Conservation (phyloP, 805 yeast genomes). For the Zygoascus bituminiphila region DNA sequence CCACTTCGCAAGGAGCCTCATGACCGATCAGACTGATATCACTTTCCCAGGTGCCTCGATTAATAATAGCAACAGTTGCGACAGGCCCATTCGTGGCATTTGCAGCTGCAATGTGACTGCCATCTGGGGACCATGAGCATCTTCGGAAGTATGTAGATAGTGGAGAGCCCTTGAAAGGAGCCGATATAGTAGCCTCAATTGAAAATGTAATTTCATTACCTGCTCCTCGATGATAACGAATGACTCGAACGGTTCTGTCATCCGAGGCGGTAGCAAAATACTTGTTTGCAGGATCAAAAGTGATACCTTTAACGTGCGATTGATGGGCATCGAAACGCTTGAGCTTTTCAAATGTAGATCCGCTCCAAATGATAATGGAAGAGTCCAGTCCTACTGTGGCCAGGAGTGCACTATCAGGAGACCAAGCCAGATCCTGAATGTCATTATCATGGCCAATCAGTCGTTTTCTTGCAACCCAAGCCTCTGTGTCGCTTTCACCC, state of each 20-base stretch:
- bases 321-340: slow-evolving; percentile 89
- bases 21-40: slow-evolving; percentile 61
- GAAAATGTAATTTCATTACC: slow-evolving; percentile 68
- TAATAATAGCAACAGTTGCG: slow-evolving; percentile 49
- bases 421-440: slow-evolving; percentile 96
- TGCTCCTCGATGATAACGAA: slow-evolving; percentile 71
- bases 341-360: slow-evolving; percentile 80
- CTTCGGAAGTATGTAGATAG: slow-evolving; percentile 79
- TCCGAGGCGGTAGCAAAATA: slow-evolving; percentile 96
- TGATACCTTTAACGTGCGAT: slow-evolving; percentile 92
- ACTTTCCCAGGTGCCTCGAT: slow-evolving; percentile 57
- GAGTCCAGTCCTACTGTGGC: slow-evolving; percentile 94
- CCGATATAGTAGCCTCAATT: slow-evolving; percentile 71
- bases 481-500: slow-evolving; percentile 65
- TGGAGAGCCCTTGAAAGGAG: slow-evolving; percentile 85
- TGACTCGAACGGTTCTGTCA: slow-evolving; percentile 82
- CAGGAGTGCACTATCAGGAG: slow-evolving; percentile 83
- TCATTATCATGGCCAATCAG: slow-evolving; percentile 96
- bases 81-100: slow-evolving; percentile 64
- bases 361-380: slow-evolving; percentile 89
- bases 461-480: slow-evolving; percentile 89
- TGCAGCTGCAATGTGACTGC: slow-evolving; percentile 62
- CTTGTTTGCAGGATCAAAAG: slow-evolving; percentile 96
- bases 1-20: slow-evolving; percentile 61
- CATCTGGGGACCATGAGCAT: slow-evolving; percentile 69